Base-by-base conservation (phyloP, 352 stramenopile species). In the Pythium dissimile region DNA sequence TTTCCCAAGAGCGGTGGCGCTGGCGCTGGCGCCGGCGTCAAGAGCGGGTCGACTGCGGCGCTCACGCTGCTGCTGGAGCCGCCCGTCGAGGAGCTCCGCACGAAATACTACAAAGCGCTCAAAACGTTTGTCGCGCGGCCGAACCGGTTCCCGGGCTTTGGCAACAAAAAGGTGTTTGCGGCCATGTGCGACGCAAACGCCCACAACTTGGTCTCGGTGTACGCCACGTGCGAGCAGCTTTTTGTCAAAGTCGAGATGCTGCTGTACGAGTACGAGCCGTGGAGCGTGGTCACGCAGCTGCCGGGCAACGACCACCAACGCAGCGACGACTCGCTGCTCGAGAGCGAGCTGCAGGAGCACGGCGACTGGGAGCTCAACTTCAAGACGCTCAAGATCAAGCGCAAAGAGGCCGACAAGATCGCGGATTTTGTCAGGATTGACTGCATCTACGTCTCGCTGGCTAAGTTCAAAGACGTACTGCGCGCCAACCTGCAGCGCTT, bases 51-150 rank as follows among this genome's bases (percentile, higher is more conserved):
- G 21, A 6, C 31, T 5, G 50, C 41, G 15, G 59, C 34, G 8
- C 69, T 64, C 1, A 75, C 73, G 8, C 55, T 98, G 12, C 56
- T 92, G 21, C 85, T 98, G 54, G 94, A 96, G 38, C 95, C 95
- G 10, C 84, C 93, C 0, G 67, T 98, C 18, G 91, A 98, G 65
- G 89, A 98, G 58, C 64, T 98, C 0, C 81, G 91, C 2, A 82
- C 88, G n/a, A 88, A 81, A 12, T 98, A 98, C 73, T 98, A 98
- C 72, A 91, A 94, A 31, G 85, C 95, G 18, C 92, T 98, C 81
- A 98, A 97, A 54, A 97, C 96, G 31, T 98, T 98, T 44, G 88
- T 98, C n/a, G 74, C 77, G 0, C 87, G 95, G 45, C 94, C 93
- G 0, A 91, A 73, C 20, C 79, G 83, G 44, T 98, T 98, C 50